A percentile compares a stretch with the other conserved stretches of the same genome.
phyloP scores from a whole-genome alignment of 129 eudicot species.

The Pulicaria dysenterica region DNA sequence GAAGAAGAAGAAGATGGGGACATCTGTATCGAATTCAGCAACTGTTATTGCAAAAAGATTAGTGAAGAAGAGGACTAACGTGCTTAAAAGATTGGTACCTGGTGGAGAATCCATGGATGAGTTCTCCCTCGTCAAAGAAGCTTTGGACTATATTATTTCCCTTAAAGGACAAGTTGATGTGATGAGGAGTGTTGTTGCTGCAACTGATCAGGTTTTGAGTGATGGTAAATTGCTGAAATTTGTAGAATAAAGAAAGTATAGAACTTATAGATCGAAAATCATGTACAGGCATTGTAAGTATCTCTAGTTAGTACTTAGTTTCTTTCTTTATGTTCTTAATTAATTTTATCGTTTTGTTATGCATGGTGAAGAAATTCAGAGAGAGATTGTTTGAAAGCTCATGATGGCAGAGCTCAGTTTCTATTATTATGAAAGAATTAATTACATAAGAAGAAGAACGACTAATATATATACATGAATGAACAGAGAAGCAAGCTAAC shows the following conservation, averaged over 20 bases:
- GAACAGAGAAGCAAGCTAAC: no score
- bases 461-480: no score
- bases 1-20: slow-evolving; percentile 20
- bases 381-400: no score
- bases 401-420: no score
- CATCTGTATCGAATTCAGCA: slow-evolving; percentile 24
- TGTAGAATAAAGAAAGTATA: slow-evolving; percentile 17
- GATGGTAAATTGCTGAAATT: slow-evolving; percentile 15
- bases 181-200: slow-evolving; percentile 61
- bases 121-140: slow-evolving; percentile 55
- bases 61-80: slow-evolving; percentile 61
- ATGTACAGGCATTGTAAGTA: slow-evolving; percentile 36
- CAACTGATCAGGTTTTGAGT: slow-evolving; percentile 40
- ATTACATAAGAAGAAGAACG: no score
- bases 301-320: slow-evolving; percentile 16
- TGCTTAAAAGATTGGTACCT: slow-evolving; percentile 75
- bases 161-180: slow-evolving; percentile 73
- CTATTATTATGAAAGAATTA: no score
- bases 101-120: slow-evolving; percentile 76
- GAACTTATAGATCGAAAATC: slow-evolving; percentile 5
- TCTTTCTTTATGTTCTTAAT: slow-evolving; percentile 17
- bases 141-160: slow-evolving; percentile 70
- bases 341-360: neutral
- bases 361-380: neutral
- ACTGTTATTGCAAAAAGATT: slow-evolving; percentile 53